Evolutionary conservation across 176 grass and related monocot species (phyloP).

Genomic region (Cocos nucifera): DNA sequence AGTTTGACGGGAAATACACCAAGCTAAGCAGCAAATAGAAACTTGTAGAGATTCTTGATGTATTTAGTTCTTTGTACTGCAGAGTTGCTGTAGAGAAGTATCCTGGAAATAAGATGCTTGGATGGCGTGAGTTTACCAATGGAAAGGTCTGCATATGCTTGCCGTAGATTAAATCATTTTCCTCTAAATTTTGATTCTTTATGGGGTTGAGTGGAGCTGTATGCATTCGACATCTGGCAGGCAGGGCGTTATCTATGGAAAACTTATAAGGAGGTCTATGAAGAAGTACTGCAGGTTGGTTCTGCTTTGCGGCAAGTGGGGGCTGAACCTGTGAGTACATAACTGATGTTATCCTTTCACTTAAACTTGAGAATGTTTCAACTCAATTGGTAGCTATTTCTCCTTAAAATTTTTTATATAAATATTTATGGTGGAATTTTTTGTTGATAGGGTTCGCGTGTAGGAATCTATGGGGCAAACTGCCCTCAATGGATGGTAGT

Average conservation of each 20-base stretch:
- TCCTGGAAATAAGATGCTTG: slow-evolving; percentile 76
- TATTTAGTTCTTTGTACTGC: slow-evolving; percentile 7
- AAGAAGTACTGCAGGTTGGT: slow-evolving; percentile 66
- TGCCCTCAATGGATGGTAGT: slow-evolving; percentile 88
- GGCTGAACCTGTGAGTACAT: slow-evolving; percentile 49
- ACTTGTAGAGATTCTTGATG: no score
- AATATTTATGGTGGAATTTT: neutral
- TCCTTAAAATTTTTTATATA: no score
- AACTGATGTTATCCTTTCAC: no score
- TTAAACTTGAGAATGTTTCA: no score
- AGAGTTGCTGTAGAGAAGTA: slow-evolving; percentile 78
- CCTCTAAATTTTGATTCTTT: neutral
- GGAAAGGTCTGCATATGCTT: slow-evolving; percentile 39
- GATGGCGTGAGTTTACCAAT: slow-evolving; percentile 73
- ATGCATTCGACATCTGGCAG: slow-evolving; percentile 27
- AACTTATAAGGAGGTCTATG: slow-evolving; percentile 83
- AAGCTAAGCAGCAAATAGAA: no score
- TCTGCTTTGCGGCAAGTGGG: slow-evolving; percentile 62
- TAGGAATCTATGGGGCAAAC: slow-evolving; percentile 88
- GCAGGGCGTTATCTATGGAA: slow-evolving; percentile 85
- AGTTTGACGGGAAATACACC: no score
- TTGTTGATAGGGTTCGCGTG: slow-evolving; percentile 46
- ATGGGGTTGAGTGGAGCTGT: no score
- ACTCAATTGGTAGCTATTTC: no score
- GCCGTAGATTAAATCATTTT: neutral